Conservation (phyloP, 2,329 filamentous ascomycete genomes). For the Ophiocordyceps robertsii region DNA sequence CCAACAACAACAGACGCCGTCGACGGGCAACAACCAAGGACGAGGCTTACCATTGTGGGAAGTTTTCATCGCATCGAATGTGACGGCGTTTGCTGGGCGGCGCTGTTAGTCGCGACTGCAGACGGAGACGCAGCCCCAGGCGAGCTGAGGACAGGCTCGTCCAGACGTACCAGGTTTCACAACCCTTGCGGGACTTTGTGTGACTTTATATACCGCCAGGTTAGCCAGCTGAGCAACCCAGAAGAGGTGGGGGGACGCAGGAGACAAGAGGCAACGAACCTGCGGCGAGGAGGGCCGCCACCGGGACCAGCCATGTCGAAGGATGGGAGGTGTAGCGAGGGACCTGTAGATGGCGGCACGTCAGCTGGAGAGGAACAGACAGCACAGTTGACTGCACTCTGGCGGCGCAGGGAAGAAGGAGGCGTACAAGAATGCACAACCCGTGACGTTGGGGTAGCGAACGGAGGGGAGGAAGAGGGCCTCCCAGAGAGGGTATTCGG, state of each 20-base stretch:
- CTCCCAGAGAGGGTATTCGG: background rate
- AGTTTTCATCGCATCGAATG: slow-evolving; percentile 94
- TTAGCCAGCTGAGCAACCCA: background rate
- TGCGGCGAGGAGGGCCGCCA: slow-evolving; percentile 75
- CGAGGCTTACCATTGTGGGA: slow-evolving; percentile 75
- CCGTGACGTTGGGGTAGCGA: background rate
- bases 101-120: slow-evolving; percentile 4
- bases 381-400: background rate
- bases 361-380: background rate
- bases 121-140: background rate
- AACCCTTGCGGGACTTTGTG: slow-evolving; percentile 97
- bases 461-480: background rate
- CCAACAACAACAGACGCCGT: background rate
- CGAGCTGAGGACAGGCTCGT: background rate
- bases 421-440: background rate
- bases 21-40: background rate
- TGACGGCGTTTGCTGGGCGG: slow-evolving; percentile 66
- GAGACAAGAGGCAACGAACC: slow-evolving; percentile 25
- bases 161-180: slow-evolving; percentile 64
- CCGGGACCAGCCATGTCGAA: slow-evolving; percentile 77
- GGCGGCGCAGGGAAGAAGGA: background rate
- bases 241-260: background rate
- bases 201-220: slow-evolving; percentile 48
- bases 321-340: slow-evolving; percentile 1
- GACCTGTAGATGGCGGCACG: slow-evolving; percentile 12